phyloP scores from a whole-genome alignment of 306 rosid genomes.

The Glycine latifolia region DNA sequence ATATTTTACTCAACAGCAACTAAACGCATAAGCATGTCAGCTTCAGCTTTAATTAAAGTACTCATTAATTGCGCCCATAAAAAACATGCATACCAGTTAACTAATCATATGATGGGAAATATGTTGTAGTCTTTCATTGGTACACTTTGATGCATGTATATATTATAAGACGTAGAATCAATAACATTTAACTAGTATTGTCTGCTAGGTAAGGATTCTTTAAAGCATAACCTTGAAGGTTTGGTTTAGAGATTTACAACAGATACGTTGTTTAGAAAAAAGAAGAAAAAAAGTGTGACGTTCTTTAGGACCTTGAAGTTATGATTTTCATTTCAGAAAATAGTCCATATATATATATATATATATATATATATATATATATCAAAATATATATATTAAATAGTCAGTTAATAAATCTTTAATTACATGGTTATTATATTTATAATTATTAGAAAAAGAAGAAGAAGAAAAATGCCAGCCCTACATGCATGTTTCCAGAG shows the following conservation, averaged over 20 bases:
- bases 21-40: constrained; percentile 9
- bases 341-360: too few relatives aligned
- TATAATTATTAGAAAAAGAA: too few relatives aligned
- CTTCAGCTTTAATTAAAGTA: constrained; percentile 17
- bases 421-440: too few relatives aligned
- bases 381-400: too few relatives aligned
- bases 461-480: too few relatives aligned
- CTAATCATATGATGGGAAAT: not conserved
- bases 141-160: not conserved
- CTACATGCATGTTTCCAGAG: too few relatives aligned
- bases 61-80: not conserved
- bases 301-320: not conserved
- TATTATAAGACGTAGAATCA: not conserved
- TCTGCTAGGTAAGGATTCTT: not conserved
- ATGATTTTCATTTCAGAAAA: not conserved
- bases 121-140: not conserved
- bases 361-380: too few relatives aligned
- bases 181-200: not conserved
- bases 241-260: not conserved
- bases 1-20: constrained; percentile 13
- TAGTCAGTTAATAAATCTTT: too few relatives aligned
- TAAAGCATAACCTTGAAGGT: not conserved
- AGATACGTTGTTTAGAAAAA: too few relatives aligned
- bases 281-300: not conserved
- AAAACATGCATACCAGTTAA: not conserved